Base-by-base conservation (phyloP, 345 rosid species). In the Populus davidiana region DNA sequence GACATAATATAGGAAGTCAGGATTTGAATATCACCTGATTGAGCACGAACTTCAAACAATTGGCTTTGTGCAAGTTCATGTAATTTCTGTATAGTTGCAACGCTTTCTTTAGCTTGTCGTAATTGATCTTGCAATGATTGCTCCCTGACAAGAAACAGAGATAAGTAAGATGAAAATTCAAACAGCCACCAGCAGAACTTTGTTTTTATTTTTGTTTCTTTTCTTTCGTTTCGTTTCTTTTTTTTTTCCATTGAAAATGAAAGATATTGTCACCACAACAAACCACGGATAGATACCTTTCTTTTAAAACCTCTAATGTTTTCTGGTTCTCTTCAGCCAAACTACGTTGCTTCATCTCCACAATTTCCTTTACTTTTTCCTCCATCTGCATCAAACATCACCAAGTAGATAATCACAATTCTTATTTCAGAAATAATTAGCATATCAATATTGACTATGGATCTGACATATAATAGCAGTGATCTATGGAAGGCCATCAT, bases 41-140 rank as follows among this genome's bases (percentile, higher is more conserved):
- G 96, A 80, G 99, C 93, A 85, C 89, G 97, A 72, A 96, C 72
- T 86, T 93, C 97, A 86, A 96, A 96, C 85, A 94, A 85, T 74
- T 96, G 97, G 86, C 91, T 96, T 85, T 96, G 99, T 68, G 99
- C 98, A 83, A 96, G 90, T 87, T 96, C 99, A 85, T 94, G 99
- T 86, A 96, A 82, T 75, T 90, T 96, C 88, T 93, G 95, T 92
- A 96, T 96, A 76, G 86, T 96, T 78, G 93, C 85, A 75, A 94
- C 97, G 66, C 98, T 96, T 77, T 96, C 97, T 88, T 94, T 82
- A 63, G 98, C 97, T 85, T 96, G 99, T 73, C 99, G 86, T 83
- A 96, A 81, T 85, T 96, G 99, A 89, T 96, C 99, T 89, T 96
- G 97, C 91, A 96, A 88, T 25, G 82, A 81, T 84, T 92, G 97